A percentile compares a stretch with the other conserved stretches of the same genome.
These are phyloP conservation scores for Cystofilobasidium macerans DNA, from an alignment of 768 basidiomycete species.

Conservation along the genomic window DNA sequence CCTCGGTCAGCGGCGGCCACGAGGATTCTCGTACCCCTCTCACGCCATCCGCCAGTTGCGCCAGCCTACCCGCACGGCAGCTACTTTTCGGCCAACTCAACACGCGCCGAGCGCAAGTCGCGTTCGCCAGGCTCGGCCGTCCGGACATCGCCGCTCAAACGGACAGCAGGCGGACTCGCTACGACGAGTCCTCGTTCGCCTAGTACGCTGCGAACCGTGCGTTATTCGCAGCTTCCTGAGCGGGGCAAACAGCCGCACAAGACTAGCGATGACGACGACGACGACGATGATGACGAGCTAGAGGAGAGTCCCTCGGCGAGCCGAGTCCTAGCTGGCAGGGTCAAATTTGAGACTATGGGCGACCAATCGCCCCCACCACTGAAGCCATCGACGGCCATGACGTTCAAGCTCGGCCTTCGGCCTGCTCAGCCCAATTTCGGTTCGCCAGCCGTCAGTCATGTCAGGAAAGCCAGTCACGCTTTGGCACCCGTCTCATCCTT, in stretches of 20 bases:
- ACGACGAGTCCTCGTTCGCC: not conserved
- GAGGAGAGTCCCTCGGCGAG: not conserved
- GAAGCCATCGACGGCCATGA: not conserved
- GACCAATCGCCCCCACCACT: not conserved
- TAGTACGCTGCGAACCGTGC: not conserved
- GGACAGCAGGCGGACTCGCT: not conserved
- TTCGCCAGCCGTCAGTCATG: not conserved
- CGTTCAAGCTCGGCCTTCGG: not conserved
- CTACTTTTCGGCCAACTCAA: not conserved
- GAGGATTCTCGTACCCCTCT: not conserved
- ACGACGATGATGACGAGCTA: not conserved
- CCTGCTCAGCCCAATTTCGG: not conserved
- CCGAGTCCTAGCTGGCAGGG: not conserved
- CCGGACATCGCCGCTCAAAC: not conserved
- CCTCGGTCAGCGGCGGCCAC: too few species aligned
- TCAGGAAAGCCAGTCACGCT: not conserved
- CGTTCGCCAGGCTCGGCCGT: slow-evolving; percentile 14
- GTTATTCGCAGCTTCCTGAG: not conserved
- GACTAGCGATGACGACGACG: not conserved
- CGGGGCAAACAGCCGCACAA: not conserved
- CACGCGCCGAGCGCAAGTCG: slow-evolving; percentile 10
- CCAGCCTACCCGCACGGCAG: slow-evolving; percentile 15
- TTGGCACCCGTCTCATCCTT: not conserved
- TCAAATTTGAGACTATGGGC: not conserved
- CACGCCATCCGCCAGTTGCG: too few species aligned